Evolutionary conservation across 2,329 filamentous ascomycete genomes (phyloP).

Genomic region (Colletotrichum musicola): DNA sequence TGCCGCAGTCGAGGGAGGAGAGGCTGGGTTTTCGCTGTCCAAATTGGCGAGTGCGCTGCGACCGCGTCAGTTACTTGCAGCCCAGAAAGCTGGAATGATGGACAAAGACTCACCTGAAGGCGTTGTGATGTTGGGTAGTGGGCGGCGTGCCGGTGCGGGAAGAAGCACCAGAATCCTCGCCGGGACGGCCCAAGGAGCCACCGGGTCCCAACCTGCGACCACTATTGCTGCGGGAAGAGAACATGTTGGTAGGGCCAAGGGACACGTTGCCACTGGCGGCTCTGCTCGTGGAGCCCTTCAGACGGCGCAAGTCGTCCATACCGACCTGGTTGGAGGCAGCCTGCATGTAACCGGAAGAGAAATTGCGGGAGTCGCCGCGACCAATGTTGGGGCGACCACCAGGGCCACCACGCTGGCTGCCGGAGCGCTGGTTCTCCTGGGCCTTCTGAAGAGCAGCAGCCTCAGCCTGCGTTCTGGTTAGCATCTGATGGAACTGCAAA

Average conservation of each 20-base stretch:
- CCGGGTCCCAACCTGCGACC: conserved; percentile 84
- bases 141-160: conserved; percentile 93
- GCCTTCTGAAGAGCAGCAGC: conserved; percentile 85
- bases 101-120: conserved; percentile 82
- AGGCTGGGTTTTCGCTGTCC: conserved; percentile 74
- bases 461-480: conserved; percentile 65
- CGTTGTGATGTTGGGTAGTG: conserved; percentile 81
- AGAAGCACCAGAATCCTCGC: conserved; percentile 87
- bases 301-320: conserved; percentile 89
- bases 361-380: conserved; percentile 88
- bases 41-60: conserved; percentile 69
- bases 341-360: conserved; percentile 79
- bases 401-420: conserved; percentile 73
- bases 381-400: conserved; percentile 80
- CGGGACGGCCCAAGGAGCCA: conserved; percentile 77
- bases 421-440: conserved; percentile 72
- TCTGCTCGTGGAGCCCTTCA: conserved; percentile 74
- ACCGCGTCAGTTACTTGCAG: conserved; percentile 45
- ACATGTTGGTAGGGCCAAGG: conserved; percentile 88
- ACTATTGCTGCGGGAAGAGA: conserved; percentile 91
- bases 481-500: conserved; percentile 32
- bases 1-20: conserved; percentile 76
- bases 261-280: conserved; percentile 72
- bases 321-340: conserved; percentile 87
- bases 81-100: neutral